phyloP scores from a whole-genome alignment of 225 moss, liverwort and hornwort genomes.

The Bryum argenteum region DNA sequence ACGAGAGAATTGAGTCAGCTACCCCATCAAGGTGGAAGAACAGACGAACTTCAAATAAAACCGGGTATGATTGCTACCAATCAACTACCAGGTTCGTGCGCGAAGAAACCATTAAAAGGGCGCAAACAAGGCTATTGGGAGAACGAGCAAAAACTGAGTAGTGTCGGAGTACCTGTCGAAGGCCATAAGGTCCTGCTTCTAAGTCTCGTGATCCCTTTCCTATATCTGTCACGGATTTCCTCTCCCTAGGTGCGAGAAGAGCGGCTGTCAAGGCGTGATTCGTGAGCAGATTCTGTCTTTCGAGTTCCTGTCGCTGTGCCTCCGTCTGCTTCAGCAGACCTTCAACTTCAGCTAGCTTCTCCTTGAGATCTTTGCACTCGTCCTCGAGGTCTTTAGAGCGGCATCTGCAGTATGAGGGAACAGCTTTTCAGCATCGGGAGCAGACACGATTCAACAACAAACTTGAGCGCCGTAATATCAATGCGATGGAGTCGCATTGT shows the following conservation, averaged over 20 bases:
- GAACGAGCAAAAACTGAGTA: not conserved
- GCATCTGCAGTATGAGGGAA: constrained; percentile 49
- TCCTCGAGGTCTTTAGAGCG: constrained; percentile 81
- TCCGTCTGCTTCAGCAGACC: constrained; percentile 72
- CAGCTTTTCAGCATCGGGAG: not conserved
- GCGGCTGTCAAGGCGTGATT: constrained; percentile 52
- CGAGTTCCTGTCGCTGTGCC: constrained; percentile 66
- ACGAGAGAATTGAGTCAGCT: constrained; percentile 6
- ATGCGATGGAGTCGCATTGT: too few relatives aligned
- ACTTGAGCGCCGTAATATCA: not conserved
- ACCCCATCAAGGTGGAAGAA: not conserved
- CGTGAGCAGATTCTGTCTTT: constrained; percentile 51
- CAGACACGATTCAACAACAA: not conserved
- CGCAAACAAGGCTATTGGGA: not conserved
- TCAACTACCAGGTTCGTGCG: not conserved
- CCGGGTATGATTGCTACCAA: not conserved
- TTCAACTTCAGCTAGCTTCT: constrained; percentile 72
- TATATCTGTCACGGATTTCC: not conserved
- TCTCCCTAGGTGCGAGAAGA: constrained; percentile 17
- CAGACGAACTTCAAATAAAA: not conserved
- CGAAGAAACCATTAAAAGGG: not conserved
- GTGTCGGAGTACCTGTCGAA: constrained; percentile 71
- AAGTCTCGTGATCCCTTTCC: constrained; percentile 25
- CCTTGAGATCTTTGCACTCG: constrained; percentile 78
- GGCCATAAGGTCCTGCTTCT: constrained; percentile 45